phyloP scores from a whole-genome alignment of 1,139 yeast species.

The Taphrina deformans region DNA sequence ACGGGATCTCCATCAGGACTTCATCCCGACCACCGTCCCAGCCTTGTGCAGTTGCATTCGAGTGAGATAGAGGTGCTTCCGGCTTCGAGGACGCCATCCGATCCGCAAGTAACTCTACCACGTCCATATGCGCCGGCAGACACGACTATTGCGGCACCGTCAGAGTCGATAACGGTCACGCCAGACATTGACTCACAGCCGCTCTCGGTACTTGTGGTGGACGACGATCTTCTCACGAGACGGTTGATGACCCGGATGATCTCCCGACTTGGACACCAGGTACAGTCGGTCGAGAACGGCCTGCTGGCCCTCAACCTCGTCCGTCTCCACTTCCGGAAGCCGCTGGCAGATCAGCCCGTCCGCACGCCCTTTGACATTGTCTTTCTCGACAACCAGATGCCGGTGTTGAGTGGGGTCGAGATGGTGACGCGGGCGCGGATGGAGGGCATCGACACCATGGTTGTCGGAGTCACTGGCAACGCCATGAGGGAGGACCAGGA shows the following conservation, averaged over 20 bases:
- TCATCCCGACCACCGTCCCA: neutral
- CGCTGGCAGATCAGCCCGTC: neutral
- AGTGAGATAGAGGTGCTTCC: conserved; percentile 1
- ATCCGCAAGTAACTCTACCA: neutral
- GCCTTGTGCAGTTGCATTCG: conserved; percentile 5
- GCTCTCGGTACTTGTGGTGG: conserved; percentile 23
- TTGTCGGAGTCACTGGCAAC: conserved; percentile 28
- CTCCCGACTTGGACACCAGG: conserved; percentile 29
- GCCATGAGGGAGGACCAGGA: conserved; percentile 31
- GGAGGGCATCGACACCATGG: conserved; percentile 24
- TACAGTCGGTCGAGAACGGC: conserved; percentile 22
- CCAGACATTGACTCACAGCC: conserved; percentile 11
- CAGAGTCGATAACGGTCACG: neutral
- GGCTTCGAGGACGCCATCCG: neutral
- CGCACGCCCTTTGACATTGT: conserved; percentile 21
- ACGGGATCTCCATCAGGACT: neutral
- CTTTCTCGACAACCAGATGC: conserved; percentile 33
- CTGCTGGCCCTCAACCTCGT: conserved; percentile 15
- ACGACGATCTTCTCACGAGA: conserved; percentile 28
- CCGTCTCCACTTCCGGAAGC: neutral
- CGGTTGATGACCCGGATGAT: conserved; percentile 28
- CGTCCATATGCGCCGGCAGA: conserved; percentile 18
- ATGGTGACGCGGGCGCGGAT: conserved; percentile 20
- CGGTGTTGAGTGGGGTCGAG: conserved; percentile 32
- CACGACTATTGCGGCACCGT: neutral